Evolutionary conservation across 352 stramenopile genomes (phyloP), one percentile per base, ranked within the genome.

Genomic region (Pythium dissimile): DNA sequence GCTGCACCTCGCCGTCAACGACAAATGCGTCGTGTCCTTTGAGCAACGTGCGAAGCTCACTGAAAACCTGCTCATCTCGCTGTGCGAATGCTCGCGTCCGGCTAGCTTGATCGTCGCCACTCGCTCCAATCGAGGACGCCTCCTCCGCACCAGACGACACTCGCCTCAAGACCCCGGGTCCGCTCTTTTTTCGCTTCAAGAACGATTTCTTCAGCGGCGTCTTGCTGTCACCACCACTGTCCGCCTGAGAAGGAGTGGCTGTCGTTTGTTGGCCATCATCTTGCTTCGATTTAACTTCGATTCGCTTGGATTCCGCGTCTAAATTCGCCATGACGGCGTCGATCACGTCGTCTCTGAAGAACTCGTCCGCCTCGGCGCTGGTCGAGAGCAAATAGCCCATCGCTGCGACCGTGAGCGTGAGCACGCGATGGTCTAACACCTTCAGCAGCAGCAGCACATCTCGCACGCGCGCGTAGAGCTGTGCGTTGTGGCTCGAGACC

Each of bases 171-270:
- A 31, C 1, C 9, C 10, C 15, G 10, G 2, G 2, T n/a, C 54
- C 26, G 37, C 21, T 52, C 8, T 60, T 63, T 51, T 87, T 90
- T 28, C 77, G 59, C 48, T 82, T 90, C 43, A 90, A 61, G 32
- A 70, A 85, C 18, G 58, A 72, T 37, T 78, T 81, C 30, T 62
- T 77, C 42, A 67, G 15, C 23, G 52, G 27, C 23, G 54, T 44
- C 31, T 63, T 63, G 46, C 32, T 51, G 30, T 45, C 30, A 11
- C 27, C 13, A 46, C 20, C 27, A 31, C 5, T 15, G 47, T 2
- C 11, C 5, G 18, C 34, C 3, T 24, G 34, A 5, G n/a, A 10
- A n/a, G 18, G 11, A 15, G 13, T 8, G 1, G 9, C 10, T 38
- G 2, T 41, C 18, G 9, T 48, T 10, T 16, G 31, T 23, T 18